phyloP scores from a whole-genome alignment of 768 basidiomycete genomes.

The Lactifluus hygrophoroides region DNA sequence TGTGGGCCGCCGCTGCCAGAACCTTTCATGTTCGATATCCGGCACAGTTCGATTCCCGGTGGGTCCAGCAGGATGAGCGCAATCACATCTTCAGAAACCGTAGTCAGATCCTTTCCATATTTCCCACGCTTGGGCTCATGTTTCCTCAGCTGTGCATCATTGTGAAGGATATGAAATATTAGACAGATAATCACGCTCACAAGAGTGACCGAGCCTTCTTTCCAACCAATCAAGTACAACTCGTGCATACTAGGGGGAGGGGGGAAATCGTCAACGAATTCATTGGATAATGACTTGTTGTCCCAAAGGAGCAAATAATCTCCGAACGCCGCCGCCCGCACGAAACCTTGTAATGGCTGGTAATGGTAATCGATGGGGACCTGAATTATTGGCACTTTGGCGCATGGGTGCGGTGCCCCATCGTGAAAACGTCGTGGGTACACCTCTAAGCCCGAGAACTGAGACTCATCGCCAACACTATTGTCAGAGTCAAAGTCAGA shows the following conservation, averaged over 20 bases:
- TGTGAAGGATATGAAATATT: neutral
- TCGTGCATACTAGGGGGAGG: neutral
- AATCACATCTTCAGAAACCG: constrained; percentile 1
- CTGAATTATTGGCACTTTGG: neutral
- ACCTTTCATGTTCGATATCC: neutral
- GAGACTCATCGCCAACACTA: too few species aligned
- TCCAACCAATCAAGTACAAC: constrained; percentile 4
- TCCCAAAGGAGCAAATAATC: neutral
- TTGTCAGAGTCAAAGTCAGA: too few species aligned
- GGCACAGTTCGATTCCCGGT: neutral
- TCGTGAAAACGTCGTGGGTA: neutral
- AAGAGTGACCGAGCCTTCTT: neutral
- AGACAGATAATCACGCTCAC: neutral
- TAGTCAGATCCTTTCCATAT: neutral
- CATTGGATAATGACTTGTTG: neutral
- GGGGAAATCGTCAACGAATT: neutral
- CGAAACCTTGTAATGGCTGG: neutral
- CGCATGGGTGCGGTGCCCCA: neutral
- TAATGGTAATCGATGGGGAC: neutral
- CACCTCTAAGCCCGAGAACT: neutral
- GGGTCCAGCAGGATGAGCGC: neutral
- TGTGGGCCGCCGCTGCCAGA: neutral
- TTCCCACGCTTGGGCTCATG: neutral
- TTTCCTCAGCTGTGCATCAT: neutral
- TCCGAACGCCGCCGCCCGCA: neutral